Percentiles rank a stretch among this genome's conserved stretches.
Evolutionary conservation across 2,329 filamentous ascomycete genomes (phyloP).

Genomic region (Dactylonectria estremocensis): DNA sequence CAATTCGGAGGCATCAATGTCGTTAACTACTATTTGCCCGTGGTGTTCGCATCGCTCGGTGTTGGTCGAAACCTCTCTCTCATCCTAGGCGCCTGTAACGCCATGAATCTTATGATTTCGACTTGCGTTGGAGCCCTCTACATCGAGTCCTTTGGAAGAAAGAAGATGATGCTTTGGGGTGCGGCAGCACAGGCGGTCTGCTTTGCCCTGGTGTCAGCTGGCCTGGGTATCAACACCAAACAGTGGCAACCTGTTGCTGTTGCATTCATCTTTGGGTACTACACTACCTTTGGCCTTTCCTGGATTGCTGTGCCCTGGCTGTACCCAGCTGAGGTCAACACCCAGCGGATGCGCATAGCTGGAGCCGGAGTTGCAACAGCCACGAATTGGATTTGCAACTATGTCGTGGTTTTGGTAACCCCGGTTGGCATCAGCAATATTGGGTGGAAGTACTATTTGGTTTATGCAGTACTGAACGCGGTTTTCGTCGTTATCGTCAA

Average conservation of each 20-base stretch:
- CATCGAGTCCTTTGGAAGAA: too few relatives aligned
- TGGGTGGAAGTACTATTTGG: slow-evolving; percentile 67
- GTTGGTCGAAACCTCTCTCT: slow-evolving; percentile 41
- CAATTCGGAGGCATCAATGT: slow-evolving; percentile 37
- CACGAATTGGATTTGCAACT: slow-evolving; percentile 45
- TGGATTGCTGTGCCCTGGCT: slow-evolving; percentile 45
- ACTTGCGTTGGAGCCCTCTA: slow-evolving; percentile 1
- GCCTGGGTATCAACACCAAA: too few relatives aligned
- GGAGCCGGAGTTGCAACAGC: slow-evolving; percentile 40
- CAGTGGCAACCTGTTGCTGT: slow-evolving; percentile 27
- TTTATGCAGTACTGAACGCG: slow-evolving; percentile 65
- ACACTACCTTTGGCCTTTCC: slow-evolving; percentile 36
- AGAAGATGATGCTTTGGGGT: too few relatives aligned
- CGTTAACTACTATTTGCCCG: slow-evolving; percentile 55
- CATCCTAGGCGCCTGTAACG: slow-evolving; percentile 65
- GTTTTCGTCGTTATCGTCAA: slow-evolving; percentile 63
- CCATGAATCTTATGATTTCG: slow-evolving; percentile 40
- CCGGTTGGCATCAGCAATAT: slow-evolving; percentile 59
- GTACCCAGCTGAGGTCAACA: slow-evolving; percentile 56
- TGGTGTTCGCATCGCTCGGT: slow-evolving; percentile 49
- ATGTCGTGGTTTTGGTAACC: slow-evolving; percentile 54
- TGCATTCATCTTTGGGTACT: slow-evolving; percentile 40
- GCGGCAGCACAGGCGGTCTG: too few relatives aligned
- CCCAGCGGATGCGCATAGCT: slow-evolving; percentile 51
- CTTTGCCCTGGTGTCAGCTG: too few relatives aligned